Percentiles rank a stretch among this genome's conserved stretches.
Evolutionary conservation across 306 rosid genomes (phyloP).

Genomic region (Arachis hypogaea): DNA sequence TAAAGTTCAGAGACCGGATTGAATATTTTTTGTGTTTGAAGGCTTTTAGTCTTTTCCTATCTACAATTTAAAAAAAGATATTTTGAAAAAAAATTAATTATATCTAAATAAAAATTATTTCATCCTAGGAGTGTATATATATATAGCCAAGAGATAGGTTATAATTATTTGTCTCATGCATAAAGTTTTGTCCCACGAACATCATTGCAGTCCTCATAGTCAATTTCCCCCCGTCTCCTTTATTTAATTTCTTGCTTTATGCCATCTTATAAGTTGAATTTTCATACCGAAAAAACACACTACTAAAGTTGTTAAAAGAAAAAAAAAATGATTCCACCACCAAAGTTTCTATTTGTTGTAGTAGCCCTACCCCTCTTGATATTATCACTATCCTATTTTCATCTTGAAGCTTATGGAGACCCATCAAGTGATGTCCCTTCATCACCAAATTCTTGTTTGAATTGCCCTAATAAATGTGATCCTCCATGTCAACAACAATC

Average conservation of each 20-base stretch:
- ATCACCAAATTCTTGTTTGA: slow-evolving; percentile 28
- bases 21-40: too few relatives aligned
- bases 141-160: too few relatives aligned
- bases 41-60: too few relatives aligned
- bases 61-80: too few relatives aligned
- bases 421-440: slow-evolving; percentile 12
- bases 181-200: background rate
- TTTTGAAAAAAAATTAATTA: too few relatives aligned
- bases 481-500: slow-evolving; percentile 42
- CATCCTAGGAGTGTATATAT: too few relatives aligned
- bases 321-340: slow-evolving; percentile 28
- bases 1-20: too few relatives aligned
- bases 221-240: background rate
- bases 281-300: background rate
- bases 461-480: slow-evolving; percentile 14
- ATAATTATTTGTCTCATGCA: slow-evolving; percentile 10
- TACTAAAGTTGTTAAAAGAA: background rate
- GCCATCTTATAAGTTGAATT: background rate
- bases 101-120: too few relatives aligned
- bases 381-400: slow-evolving; percentile 4
- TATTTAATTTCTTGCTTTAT: background rate
- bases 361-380: slow-evolving; percentile 18
- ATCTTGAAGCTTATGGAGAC: slow-evolving; percentile 38
- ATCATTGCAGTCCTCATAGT: slow-evolving; percentile 16
- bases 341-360: slow-evolving; percentile 19